These are phyloP conservation scores for Ophiostoma sp. DNA, from an alignment of 2,329 filamentous ascomycete species.

Conservation along the genomic window DNA sequence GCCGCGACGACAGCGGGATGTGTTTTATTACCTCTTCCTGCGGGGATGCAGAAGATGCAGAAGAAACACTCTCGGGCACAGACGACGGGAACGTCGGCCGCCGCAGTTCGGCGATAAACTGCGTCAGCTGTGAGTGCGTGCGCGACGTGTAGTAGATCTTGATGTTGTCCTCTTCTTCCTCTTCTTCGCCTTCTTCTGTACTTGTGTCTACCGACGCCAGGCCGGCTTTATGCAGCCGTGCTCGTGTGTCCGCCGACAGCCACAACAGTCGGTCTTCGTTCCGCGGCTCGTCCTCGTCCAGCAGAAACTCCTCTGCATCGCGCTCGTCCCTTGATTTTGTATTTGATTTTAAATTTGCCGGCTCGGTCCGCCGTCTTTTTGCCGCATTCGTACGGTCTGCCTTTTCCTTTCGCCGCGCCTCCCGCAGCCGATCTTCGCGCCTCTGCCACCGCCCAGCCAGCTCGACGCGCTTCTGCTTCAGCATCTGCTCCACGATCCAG, in stretches of 20 bases:
- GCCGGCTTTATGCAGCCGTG: conserved; percentile 63
- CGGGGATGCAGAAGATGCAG: not conserved
- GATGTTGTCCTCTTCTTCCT: conserved; percentile 55
- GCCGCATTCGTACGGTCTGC: conserved; percentile 23
- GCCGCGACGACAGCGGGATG: conserved; percentile 76
- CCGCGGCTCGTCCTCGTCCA: conserved; percentile 48
- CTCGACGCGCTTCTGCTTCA: conserved; percentile 61
- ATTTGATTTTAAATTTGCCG: conserved; percentile 10
- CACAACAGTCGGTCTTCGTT: conserved; percentile 44
- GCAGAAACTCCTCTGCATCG: conserved; percentile 59
- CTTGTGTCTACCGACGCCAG: conserved; percentile 40
- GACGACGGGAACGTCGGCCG: conserved; percentile 73
- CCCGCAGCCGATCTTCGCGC: conserved; percentile 62
- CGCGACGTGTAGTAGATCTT: conserved; percentile 88
- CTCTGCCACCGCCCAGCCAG: conserved; percentile 63
- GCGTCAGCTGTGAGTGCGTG: conserved; percentile 85
- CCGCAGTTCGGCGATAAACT: conserved; percentile 78
- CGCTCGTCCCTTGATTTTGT: not conserved
- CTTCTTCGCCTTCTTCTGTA: conserved; percentile 42
- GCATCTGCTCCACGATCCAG: conserved; percentile 77
- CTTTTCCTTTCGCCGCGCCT: conserved; percentile 33
- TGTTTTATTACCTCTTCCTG: conserved; percentile 64
- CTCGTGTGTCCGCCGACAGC: conserved; percentile 69
- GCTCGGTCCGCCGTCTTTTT: conserved; percentile 45
- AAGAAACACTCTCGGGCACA: conserved; percentile 40